Conservation (phyloP, 345 rosid species). For the Psidium friedrichsthalianum region DNA sequence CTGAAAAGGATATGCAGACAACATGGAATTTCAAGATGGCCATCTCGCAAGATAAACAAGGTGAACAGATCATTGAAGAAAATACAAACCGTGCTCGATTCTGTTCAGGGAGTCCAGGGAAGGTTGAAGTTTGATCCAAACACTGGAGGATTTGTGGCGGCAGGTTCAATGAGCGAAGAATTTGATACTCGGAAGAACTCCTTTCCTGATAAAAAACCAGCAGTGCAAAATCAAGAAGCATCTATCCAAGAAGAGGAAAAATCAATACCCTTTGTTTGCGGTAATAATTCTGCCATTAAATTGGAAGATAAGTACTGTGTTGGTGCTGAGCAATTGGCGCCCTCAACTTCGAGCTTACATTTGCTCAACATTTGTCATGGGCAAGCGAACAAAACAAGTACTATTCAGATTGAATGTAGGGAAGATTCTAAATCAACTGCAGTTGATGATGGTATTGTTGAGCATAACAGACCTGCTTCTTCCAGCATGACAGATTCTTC, state of each 20-base stretch:
- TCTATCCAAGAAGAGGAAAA: not conserved
- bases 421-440: constrained; percentile 3
- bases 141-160: constrained; percentile 59
- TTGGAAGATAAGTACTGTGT: constrained; percentile 32
- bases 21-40: constrained; percentile 93
- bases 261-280: constrained; percentile 9
- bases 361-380: not conserved
- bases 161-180: constrained; percentile 32
- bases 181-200: constrained; percentile 20
- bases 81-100: constrained; percentile 71
- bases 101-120: constrained; percentile 89
- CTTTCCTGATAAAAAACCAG: constrained; percentile 11
- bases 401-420: not conserved
- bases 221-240: constrained; percentile 11
- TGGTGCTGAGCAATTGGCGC: constrained; percentile 3
- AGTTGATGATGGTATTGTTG: constrained; percentile 25
- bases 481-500: constrained; percentile 65
- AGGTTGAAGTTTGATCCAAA: constrained; percentile 64
- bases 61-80: constrained; percentile 71
- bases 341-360: not conserved
- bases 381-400: not conserved
- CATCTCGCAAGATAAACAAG: constrained; percentile 87
- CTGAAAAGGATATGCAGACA: constrained; percentile 92
- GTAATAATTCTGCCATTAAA: constrained; percentile 23
- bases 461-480: constrained; percentile 32